These are phyloP conservation scores for Myriosclerotinia duriaeana DNA, from an alignment of 2,329 filamentous ascomycete genomes.

Conservation along the genomic window DNA sequence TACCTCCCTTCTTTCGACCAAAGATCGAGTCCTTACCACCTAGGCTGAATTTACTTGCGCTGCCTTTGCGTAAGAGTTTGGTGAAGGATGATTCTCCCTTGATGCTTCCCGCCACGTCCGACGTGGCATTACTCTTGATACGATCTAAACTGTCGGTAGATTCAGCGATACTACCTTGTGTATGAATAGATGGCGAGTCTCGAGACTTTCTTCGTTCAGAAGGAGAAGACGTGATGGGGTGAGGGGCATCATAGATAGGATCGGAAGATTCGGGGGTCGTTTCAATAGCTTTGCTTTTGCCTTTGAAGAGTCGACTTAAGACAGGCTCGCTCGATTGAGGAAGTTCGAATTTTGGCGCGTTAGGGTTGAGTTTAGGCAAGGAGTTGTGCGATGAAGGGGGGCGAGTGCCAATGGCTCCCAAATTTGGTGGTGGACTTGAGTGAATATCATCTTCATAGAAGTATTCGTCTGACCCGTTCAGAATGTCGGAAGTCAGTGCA, in stretches of 20 bases:
- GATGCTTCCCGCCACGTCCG: conserved; percentile 49
- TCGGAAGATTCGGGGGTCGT: conserved; percentile 41
- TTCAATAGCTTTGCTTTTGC: conserved; percentile 46
- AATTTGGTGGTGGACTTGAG: conserved; percentile 53
- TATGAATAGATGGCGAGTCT: conserved; percentile 57
- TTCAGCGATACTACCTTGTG: conserved; percentile 58
- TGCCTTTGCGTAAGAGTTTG: conserved; percentile 64
- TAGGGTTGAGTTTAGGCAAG: conserved; percentile 73
- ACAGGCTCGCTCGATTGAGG: conserved; percentile 52
- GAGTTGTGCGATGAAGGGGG: conserved; percentile 53
- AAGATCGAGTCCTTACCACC: conserved; percentile 56
- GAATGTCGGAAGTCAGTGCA: conserved; percentile 58
- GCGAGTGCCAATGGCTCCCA: conserved; percentile 77
- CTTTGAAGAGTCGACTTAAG: conserved; percentile 53
- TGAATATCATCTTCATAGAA: conserved; percentile 57
- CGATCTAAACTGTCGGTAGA: conserved; percentile 48
- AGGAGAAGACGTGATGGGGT: conserved; percentile 46
- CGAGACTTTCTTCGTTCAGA: conserved; percentile 55
- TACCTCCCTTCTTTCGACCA: conserved; percentile 54
- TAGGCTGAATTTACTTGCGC: conserved; percentile 63
- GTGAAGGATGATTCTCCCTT: conserved; percentile 53
- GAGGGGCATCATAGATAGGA: conserved; percentile 30
- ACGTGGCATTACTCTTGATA: conserved; percentile 56
- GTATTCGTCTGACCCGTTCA: conserved; percentile 64
- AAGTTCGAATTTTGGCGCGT: conserved; percentile 79